phyloP scores from a whole-genome alignment of 257 asterid genomes.

The Jaltomata sinuosa region DNA sequence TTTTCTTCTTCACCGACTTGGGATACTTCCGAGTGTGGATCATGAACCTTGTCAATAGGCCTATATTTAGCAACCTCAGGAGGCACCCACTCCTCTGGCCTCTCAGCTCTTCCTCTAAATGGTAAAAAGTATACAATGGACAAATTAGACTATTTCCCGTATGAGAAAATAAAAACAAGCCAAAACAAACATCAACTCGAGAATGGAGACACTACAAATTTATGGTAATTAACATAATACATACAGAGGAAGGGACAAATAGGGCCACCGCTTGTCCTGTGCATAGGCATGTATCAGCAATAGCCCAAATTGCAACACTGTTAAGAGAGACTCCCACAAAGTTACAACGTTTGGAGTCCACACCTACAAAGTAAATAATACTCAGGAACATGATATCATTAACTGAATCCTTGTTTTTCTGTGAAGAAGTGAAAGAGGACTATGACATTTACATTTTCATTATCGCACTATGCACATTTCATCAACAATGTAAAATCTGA shows the following conservation, averaged over 20 bases:
- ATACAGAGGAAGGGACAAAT: constrained; percentile 83
- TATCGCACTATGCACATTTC: not conserved
- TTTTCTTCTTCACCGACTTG: constrained; percentile 30
- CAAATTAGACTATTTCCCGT: not conserved
- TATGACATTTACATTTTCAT: not conserved
- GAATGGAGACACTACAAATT: not conserved
- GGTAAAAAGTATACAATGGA: not conserved
- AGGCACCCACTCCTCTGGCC: constrained; percentile 98
- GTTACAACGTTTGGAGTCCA: constrained; percentile 88
- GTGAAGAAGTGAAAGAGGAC: not conserved
- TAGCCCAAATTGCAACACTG: constrained; percentile 82
- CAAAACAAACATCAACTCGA: not conserved
- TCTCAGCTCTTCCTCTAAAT: constrained; percentile 58
- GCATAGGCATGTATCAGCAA: constrained; percentile 87
- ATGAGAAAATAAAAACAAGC: not conserved
- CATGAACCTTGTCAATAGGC: constrained; percentile 13
- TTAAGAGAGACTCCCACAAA: constrained; percentile 74
- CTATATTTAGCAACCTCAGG: constrained; percentile 26
- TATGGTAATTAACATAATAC: constrained; percentile 20
- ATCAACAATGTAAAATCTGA: constrained; percentile 1
- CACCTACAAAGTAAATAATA: constrained; percentile 37
- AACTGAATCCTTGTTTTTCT: not conserved
- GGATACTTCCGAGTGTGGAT: constrained; percentile 22
- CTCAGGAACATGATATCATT: not conserved
- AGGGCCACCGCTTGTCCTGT: constrained; percentile 94